Conservation (phyloP, 441 rosid species). For the Biscutella laevigata region DNA sequence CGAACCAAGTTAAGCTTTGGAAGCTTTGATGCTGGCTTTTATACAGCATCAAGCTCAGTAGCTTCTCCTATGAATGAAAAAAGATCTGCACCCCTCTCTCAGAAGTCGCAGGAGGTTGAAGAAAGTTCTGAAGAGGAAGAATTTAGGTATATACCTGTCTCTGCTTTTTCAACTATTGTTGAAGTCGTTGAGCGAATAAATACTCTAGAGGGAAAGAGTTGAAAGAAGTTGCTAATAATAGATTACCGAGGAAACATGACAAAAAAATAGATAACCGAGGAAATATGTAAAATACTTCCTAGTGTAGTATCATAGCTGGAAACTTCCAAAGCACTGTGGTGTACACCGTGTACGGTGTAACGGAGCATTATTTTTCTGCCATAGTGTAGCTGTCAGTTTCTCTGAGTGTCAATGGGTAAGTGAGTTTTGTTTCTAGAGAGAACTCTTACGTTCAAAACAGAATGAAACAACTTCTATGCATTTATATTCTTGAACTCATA, state of each 20-base stretch:
- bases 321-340: neutral
- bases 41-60: constrained; percentile 33
- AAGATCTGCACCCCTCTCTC: constrained; percentile 57
- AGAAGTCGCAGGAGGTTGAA: constrained; percentile 53
- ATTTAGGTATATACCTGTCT: constrained; percentile 36
- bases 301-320: constrained; percentile 11
- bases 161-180: constrained; percentile 8
- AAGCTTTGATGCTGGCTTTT: constrained; percentile 83
- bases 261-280: no score
- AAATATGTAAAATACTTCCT: neutral
- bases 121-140: constrained; percentile 47
- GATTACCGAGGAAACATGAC: neutral
- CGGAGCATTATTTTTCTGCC: neutral
- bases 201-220: constrained; percentile 2
- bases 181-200: neutral
- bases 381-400: neutral
- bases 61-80: constrained; percentile 49
- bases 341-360: neutral
- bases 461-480: neutral
- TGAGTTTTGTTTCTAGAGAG: neutral
- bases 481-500: neutral
- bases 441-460: neutral
- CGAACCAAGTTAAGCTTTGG: constrained; percentile 87
- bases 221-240: neutral
- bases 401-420: neutral